These are phyloP conservation scores for Colletotrichum acutatum DNA, from an alignment of 2,329 filamentous ascomycete genomes.

Conservation along the genomic window DNA sequence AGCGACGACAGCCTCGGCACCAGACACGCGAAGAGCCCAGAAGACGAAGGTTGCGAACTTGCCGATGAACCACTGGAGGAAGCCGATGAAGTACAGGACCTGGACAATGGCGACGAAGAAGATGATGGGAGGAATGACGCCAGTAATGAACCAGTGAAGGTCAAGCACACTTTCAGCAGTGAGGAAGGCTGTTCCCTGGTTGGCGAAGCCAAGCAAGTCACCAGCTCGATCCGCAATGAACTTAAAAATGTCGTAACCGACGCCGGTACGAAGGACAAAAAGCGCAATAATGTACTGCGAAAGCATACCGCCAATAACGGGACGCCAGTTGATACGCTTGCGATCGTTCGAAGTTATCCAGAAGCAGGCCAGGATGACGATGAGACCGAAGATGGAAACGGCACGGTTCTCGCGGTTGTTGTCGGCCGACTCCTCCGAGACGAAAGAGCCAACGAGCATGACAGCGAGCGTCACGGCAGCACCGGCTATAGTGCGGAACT, in stretches of 20 bases:
- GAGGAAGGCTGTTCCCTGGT: constrained; percentile 79
- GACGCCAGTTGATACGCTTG: constrained; percentile 74
- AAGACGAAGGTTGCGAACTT: constrained; percentile 94
- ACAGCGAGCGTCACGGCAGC: constrained; percentile 74
- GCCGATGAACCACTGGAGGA: constrained; percentile 88
- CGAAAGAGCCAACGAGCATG: constrained; percentile 83
- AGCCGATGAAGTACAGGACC: constrained; percentile 82
- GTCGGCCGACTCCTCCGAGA: constrained; percentile 74
- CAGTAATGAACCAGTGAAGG: constrained; percentile 76
- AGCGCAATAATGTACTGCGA: constrained; percentile 88
- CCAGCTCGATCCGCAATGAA: constrained; percentile 84
- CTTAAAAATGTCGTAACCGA: constrained; percentile 90
- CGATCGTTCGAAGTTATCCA: constrained; percentile 79
- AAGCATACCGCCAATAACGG: constrained; percentile 89
- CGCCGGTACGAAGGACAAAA: constrained; percentile 84
- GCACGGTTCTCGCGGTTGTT: constrained; percentile 86
- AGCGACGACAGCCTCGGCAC: constrained; percentile 92
- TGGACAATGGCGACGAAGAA: constrained; percentile 97
- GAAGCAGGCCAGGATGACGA: constrained; percentile 75
- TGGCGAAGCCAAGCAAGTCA: constrained; percentile 80
- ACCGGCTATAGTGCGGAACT: constrained; percentile 70
- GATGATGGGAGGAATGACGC: constrained; percentile 90
- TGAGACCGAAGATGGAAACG: constrained; percentile 81
- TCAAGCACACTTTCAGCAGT: constrained; percentile 58
- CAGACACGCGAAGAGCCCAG: constrained; percentile 87